Base-by-base conservation (phyloP, 2,329 filamentous ascomycete species). In the Hymenoscyphus linearis region DNA sequence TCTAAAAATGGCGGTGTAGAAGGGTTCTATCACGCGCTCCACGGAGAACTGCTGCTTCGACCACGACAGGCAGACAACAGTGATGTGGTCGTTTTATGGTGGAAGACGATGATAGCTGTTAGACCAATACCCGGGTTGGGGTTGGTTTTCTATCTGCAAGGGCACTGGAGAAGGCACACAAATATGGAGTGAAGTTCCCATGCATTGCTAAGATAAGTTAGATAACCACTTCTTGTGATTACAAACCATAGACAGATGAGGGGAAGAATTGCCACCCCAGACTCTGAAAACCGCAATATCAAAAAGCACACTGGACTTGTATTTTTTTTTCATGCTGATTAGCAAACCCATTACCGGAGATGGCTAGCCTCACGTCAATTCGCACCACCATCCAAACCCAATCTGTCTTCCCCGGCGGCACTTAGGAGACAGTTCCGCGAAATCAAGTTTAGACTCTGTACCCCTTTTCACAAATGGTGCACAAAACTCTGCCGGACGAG, bases 321-420 rank as follows among this genome's bases (percentile, higher is more conserved):
- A 3, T 9, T 10, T 47, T 47, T 47, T 47, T 47, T 47, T 3
- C 22, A 47, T 40, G 44, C 54, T 25, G 22, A 40, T 40, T 31
- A 18, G 55, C 22, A 57, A 59, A 44, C 31, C 25, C n/a, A 16
- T 36, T 40, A 31, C 50, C 22, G 12, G 44, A 52, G 27, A 16
- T 36, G 57, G 16, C 36, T 61, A 61, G 55, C 47, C 26, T 26
- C 54, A 53, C 18, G 57, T 52, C 34, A 52, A 31, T 59, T 36
- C 57, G 53, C 54, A 52, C 27, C 53, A 52, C 53, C 13, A 37
- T 13, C 22, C 27, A 58, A 57, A 26, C 40, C 58, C 25, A 57
- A 60, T 57, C n/a, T n/a, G 22, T 27, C 47, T 65, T 66, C 65
- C 65, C 65, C 65, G 63, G 63, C 63, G 66, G 65, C 59, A 64